Conservation (phyloP, 805 yeast species). For the Metschnikowia lochheadii region DNA sequence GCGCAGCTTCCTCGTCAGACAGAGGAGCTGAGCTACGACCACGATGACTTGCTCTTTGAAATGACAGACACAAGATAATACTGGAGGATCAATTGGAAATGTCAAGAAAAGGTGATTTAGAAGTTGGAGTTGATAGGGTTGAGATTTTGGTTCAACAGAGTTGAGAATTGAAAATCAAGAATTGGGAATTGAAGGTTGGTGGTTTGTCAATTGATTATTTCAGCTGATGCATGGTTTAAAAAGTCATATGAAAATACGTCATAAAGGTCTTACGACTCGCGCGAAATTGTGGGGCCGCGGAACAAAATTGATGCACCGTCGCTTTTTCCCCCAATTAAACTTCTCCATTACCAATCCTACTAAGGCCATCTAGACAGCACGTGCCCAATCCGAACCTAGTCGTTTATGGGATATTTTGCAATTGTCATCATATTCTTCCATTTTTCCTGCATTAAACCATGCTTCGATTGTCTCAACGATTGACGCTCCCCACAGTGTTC, state of each 20-base stretch:
- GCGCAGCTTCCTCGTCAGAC: slow-evolving; percentile 1
- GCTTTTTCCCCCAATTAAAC: slow-evolving; percentile 1
- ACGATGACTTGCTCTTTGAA: slow-evolving; percentile 19
- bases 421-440: not conserved
- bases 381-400: not conserved
- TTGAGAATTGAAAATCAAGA: too few species aligned
- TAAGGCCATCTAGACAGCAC: not conserved
- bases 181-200: too few species aligned
- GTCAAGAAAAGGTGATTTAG: not conserved
- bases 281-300: slow-evolving; percentile 6
- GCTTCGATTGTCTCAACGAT: not conserved
- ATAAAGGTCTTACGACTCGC: not conserved
- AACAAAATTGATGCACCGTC: not conserved
- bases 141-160: too few species aligned
- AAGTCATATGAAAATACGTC: not conserved
- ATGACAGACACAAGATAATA: slow-evolving; percentile 16
- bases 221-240: too few species aligned
- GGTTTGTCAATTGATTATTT: too few species aligned
- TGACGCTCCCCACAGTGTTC: not conserved
- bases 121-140: not conserved
- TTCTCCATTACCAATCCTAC: slow-evolving; percentile 1
- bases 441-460: not conserved
- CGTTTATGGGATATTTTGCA: not conserved
- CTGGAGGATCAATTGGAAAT: not conserved
- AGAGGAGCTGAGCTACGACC: slow-evolving; percentile 14